Evolutionary conservation across 2,329 filamentous ascomycete species (phyloP).

Genomic region (Fusarium musae): DNA sequence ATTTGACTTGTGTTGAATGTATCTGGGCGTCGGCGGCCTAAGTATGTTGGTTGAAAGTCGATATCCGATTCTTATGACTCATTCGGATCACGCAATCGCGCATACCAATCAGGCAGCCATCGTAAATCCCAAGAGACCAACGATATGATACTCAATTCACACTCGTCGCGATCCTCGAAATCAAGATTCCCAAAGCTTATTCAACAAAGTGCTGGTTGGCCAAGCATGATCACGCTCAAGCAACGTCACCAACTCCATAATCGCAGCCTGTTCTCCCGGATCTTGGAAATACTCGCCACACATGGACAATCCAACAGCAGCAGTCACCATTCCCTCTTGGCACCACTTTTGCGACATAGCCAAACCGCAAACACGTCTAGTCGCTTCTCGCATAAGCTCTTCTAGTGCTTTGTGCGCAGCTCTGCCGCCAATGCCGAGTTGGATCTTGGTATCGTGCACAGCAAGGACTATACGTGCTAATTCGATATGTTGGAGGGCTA

Average conservation of each 20-base stretch:
- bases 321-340: constrained; percentile 21
- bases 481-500: constrained; percentile 28
- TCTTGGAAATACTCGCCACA: constrained; percentile 32
- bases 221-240: constrained; percentile 29
- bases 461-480: constrained; percentile 28
- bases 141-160: not conserved
- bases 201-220: not conserved
- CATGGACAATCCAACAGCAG: constrained; percentile 28
- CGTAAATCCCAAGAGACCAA: rapidly evolving
- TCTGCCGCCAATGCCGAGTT: constrained; percentile 22
- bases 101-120: not conserved
- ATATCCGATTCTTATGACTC: not conserved
- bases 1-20: rapidly evolving
- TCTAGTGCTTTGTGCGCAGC: constrained; percentile 24
- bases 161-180: rapidly evolving
- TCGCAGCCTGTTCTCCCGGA: constrained; percentile 2
- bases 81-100: not conserved
- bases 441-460: constrained; percentile 23
- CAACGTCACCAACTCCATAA: constrained; percentile 4
- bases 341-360: constrained; percentile 5
- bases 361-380: constrained; percentile 14
- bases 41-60: rapidly evolving
- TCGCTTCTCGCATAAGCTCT: constrained; percentile 14
- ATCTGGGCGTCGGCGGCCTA: rapidly evolving
- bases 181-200: not conserved